These are phyloP conservation scores for Neofusicoccum laricinum DNA, from an alignment of 2,329 filamentous ascomycete species.

Conservation along the genomic window DNA sequence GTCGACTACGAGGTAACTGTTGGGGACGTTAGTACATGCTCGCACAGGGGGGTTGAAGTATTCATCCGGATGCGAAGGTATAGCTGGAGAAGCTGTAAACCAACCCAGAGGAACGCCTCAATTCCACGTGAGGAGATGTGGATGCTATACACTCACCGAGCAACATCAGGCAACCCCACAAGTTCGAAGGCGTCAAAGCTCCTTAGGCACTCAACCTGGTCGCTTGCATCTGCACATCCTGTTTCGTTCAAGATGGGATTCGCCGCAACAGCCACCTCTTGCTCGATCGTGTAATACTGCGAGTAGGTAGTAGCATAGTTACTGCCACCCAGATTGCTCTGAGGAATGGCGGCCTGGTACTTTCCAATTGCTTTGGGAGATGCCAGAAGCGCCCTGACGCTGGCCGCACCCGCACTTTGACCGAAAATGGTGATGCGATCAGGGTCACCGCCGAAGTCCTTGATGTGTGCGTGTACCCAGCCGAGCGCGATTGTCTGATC, in stretches of 20 bases:
- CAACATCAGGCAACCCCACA: conserved; percentile 11
- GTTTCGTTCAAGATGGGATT: conserved; percentile 25
- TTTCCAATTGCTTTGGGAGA: conserved; percentile 48
- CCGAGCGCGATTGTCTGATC: conserved; percentile 51
- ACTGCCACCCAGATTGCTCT: conserved; percentile 25
- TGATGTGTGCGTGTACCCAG: conserved; percentile 46
- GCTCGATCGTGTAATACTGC: conserved; percentile 26
- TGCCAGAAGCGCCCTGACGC: conserved; percentile 49
- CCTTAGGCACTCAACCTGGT: conserved; percentile 26
- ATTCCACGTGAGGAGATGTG: too few relatives aligned
- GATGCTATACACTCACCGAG: not conserved
- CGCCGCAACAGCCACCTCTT: conserved; percentile 22
- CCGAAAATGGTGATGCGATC: conserved; percentile 39
- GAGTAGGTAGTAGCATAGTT: conserved; percentile 25
- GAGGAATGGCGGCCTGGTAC: conserved; percentile 47
- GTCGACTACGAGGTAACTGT: conserved; percentile 33
- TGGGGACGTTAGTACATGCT: not conserved
- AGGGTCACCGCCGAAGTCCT: conserved; percentile 37
- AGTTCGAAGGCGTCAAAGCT: conserved; percentile 24
- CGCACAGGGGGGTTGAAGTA: too few relatives aligned
- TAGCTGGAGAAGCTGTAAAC: too few relatives aligned
- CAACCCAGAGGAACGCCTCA: too few relatives aligned
- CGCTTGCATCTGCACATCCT: conserved; percentile 22
- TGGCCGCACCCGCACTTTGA: conserved; percentile 24
- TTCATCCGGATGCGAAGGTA: too few relatives aligned